phyloP scores from a whole-genome alignment of 306 rosid species.

The Castanea sativa region DNA sequence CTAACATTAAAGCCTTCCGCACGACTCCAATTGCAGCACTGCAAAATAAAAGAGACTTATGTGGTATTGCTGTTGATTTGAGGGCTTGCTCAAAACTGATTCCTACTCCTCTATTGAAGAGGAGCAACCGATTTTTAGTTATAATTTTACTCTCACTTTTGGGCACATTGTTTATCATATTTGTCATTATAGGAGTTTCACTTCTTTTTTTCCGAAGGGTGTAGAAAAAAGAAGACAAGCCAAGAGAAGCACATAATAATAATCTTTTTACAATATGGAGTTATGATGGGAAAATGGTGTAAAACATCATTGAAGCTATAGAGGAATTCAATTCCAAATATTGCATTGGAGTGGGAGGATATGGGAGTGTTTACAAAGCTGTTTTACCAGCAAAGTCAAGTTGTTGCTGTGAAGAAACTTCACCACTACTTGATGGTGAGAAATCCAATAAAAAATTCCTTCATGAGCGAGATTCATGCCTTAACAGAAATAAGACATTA shows the following conservation, averaged over 20 bases:
- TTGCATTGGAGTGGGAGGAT: background rate
- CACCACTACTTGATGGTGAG: background rate
- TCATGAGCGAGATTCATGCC: constrained; percentile 19
- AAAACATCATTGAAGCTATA: constrained; percentile 20
- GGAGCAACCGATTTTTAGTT: background rate
- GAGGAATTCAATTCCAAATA: background rate
- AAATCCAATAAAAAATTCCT: constrained; percentile 7
- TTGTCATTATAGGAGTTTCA: background rate
- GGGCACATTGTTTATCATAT: background rate
- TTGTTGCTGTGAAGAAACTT: constrained; percentile 14
- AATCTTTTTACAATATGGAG: background rate
- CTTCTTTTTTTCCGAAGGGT: background rate
- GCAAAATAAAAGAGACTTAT: background rate
- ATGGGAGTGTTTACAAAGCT: constrained; percentile 13
- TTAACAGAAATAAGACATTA: constrained; percentile 14
- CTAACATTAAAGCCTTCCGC: background rate
- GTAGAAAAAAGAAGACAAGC: background rate
- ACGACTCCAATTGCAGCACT: background rate
- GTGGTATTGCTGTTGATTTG: background rate
- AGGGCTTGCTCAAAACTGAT: background rate
- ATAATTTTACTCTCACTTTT: background rate
- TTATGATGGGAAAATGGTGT: constrained; percentile 12
- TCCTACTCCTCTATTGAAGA: background rate
- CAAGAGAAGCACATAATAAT: background rate
- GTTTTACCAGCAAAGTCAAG: background rate